Evolutionary conservation across 2,329 filamentous ascomycete genomes (phyloP), one percentile per base, ranked within the genome.

Genomic region (Penicillium rolfsii): DNA sequence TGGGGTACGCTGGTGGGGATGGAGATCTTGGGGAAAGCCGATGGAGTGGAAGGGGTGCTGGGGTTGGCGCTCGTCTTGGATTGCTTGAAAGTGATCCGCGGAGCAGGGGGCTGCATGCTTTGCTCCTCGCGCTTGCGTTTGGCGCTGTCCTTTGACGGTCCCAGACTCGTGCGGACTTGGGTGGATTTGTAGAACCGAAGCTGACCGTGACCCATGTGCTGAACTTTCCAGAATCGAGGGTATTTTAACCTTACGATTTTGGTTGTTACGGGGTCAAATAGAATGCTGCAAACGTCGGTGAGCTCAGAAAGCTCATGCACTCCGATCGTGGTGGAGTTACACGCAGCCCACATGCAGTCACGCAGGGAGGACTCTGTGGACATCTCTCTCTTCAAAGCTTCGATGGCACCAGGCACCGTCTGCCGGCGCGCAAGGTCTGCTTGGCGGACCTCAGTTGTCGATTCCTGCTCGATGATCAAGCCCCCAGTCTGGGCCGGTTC

Each of bases 401-500:
- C 78, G 26, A 87, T 73, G 5, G 87, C 87, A 35, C 85, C 85
- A 30, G 84, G 80, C n/a, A 87, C 77, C 3, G 81, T 86, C 63
- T 83, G 81, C 64, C 79, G 82, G 53, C 86, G 80, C 1, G 81
- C 83, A 28, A 85, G 75, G 61, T 84, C 82, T 1, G 81, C 78
- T 61, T 82, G 80, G n/a, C 84, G 82, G 22, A 79, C 76, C 54
- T 83, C 80, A 1, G 80, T 82, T 11, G 77, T 77, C 5, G 78
- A 79, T 59, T 84, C 84, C 68, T 84, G 82, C 65, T 87, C 85
- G 50, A 89, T 82, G 28, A 87, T 81, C n/a, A 89, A 73, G 14
- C 78, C 77, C 49, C 79, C 77, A 12, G 69, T 65, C 28, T 77
- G 72, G 14, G 69, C 61, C 6, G 74, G 65, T 19, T 70, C 58